Conservation (phyloP, 192 early-diverging fungal species). For the Coemansia sp. region DNA sequence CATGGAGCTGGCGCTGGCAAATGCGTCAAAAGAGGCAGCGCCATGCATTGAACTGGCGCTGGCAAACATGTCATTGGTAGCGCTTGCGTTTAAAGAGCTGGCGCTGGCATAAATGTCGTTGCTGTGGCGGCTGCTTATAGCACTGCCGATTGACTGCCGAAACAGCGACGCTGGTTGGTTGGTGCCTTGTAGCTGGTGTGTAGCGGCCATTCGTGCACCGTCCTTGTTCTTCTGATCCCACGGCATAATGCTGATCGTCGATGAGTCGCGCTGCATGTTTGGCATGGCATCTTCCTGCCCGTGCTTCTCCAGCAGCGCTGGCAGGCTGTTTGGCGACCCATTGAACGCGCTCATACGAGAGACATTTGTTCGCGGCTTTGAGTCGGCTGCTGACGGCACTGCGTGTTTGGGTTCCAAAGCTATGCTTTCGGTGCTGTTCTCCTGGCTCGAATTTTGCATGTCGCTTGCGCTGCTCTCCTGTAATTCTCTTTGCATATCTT, state of each 20-base stretch:
- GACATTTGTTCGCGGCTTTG: neutral
- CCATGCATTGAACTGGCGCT: neutral
- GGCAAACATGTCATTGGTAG: neutral
- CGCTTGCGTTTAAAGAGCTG: constrained; percentile 18
- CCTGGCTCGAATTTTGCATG: neutral
- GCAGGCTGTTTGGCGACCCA: constrained; percentile 10
- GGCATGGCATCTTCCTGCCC: constrained; percentile 1
- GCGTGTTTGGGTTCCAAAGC: neutral
- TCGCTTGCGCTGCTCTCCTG: neutral
- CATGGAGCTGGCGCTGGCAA: neutral
- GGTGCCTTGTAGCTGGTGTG: constrained; percentile 1
- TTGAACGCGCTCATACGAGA: constrained; percentile 49
- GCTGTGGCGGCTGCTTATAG: constrained; percentile 11
- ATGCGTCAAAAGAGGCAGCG: neutral
- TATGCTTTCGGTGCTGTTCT: constrained; percentile 5
- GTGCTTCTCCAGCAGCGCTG: neutral
- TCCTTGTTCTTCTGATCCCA: constrained; percentile 1
- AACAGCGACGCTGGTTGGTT: constrained; percentile 32
- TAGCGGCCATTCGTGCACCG: neutral
- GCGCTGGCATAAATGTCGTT: constrained; percentile 35
- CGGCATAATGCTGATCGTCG: constrained; percentile 33
- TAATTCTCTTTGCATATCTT: neutral
- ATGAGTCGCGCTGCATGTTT: constrained; percentile 33
- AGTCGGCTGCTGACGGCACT: neutral
- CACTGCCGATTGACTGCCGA: constrained; percentile 28